Evolutionary conservation across 306 rosid species (phyloP).

Genomic region (Alnus rubra): DNA sequence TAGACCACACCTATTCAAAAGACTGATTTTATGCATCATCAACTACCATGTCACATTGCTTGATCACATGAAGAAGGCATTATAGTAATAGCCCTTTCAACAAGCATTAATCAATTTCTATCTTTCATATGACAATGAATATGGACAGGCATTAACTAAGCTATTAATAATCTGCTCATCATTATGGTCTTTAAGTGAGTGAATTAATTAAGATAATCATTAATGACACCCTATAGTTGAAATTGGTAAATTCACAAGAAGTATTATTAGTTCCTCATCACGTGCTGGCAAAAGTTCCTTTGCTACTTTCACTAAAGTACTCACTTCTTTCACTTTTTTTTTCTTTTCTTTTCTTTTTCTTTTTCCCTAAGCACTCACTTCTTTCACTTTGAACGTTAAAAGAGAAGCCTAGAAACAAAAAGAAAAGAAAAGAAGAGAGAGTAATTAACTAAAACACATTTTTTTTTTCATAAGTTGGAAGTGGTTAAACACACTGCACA

Average conservation of each 20-base stretch:
- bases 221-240: slow-evolving; percentile 27
- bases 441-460: background rate
- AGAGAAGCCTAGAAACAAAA: background rate
- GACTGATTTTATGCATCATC: no score
- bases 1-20: no score
- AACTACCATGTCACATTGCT: slow-evolving; percentile 1
- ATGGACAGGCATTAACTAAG: slow-evolving; percentile 17
- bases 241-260: slow-evolving; percentile 10
- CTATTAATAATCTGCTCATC: slow-evolving; percentile 40
- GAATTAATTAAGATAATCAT: slow-evolving; percentile 2
- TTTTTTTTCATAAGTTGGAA: no score
- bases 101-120: slow-evolving; percentile 22
- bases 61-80: slow-evolving; percentile 27
- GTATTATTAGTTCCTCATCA: slow-evolving; percentile 39
- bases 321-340: background rate
- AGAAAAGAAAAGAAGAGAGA: slow-evolving; percentile 7
- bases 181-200: slow-evolving; percentile 26
- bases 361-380: no score
- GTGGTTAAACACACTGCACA: no score
- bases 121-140: slow-evolving; percentile 6
- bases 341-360: no score
- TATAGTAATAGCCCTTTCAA: slow-evolving; percentile 15
- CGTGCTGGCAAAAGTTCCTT: slow-evolving; percentile 40
- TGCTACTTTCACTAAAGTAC: slow-evolving; percentile 23
- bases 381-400: background rate